A percentile compares a stretch with the other conserved stretches of the same genome.
phyloP scores from a whole-genome alignment of 495 filamentous ascomycete species.

The Echria macrotheca region DNA sequence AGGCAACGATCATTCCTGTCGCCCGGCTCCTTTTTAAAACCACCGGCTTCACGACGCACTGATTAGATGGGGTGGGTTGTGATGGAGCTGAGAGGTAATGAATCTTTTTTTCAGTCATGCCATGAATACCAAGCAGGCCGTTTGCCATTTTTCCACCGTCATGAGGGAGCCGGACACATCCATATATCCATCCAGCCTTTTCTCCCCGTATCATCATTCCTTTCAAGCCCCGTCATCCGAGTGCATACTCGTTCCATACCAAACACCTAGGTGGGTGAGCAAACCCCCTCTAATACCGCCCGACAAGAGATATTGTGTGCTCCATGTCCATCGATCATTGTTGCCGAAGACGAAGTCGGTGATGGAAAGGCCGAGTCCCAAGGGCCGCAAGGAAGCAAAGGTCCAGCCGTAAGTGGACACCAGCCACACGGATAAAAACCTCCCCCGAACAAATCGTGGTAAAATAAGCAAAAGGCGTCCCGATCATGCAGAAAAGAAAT shows the following conservation, averaged over 20 bases:
- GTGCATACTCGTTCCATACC: too few species aligned
- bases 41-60: too few species aligned
- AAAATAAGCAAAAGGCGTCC: constrained; percentile 35
- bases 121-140: constrained; percentile 17
- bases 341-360: constrained; percentile 20
- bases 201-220: constrained; percentile 7
- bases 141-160: constrained; percentile 17
- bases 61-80: too few species aligned
- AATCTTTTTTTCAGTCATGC: constrained; percentile 21
- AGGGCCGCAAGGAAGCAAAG: constrained; percentile 26
- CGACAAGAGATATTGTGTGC: constrained; percentile 35
- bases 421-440: constrained; percentile 37
- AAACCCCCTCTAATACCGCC: not conserved
- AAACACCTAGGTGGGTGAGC: not conserved
- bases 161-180: constrained; percentile 15
- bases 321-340: constrained; percentile 29
- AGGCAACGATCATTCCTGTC: too few species aligned
- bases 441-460: constrained; percentile 27
- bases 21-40: too few species aligned
- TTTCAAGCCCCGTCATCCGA: not conserved
- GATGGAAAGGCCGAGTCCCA: constrained; percentile 27
- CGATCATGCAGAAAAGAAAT: constrained; percentile 46
- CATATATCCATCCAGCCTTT: constrained; percentile 20
- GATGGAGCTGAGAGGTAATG: constrained; percentile 13
- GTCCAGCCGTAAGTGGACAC: constrained; percentile 32